These are phyloP conservation scores for Plenodomus lindquistii DNA, from an alignment of 2,329 filamentous ascomycete genomes.

Conservation along the genomic window DNA sequence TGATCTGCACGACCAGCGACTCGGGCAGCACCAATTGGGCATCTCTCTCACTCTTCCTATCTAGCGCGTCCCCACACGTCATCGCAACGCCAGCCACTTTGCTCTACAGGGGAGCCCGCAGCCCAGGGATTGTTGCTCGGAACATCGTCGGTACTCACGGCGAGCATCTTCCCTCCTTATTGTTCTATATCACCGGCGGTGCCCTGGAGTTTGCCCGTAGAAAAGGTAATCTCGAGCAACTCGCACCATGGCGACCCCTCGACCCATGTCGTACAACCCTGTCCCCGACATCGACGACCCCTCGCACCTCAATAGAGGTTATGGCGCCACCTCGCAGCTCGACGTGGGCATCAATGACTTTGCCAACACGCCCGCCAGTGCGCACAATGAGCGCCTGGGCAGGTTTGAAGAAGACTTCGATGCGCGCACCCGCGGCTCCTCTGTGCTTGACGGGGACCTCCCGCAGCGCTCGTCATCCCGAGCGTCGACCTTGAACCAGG, in stretches of 20 bases:
- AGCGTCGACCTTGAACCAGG: constrained; percentile 45
- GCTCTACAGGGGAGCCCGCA: constrained; percentile 4
- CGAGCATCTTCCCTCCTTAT: constrained; percentile 7
- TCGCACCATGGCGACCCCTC: constrained; percentile 29
- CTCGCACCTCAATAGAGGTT: constrained; percentile 41
- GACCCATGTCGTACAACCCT: constrained; percentile 41
- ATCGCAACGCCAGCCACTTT: constrained; percentile 24
- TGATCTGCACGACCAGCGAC: neutral
- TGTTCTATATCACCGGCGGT: constrained; percentile 13
- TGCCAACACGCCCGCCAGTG: constrained; percentile 38
- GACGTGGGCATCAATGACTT: constrained; percentile 44
- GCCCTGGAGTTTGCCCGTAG: constrained; percentile 4
- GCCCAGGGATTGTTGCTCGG: constrained; percentile 10
- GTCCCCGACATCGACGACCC: constrained; percentile 44
- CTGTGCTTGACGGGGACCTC: constrained; percentile 59
- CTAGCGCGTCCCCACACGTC: constrained; percentile 21
- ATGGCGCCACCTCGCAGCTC: constrained; percentile 33
- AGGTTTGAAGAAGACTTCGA: constrained; percentile 74
- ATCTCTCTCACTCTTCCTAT: constrained; percentile 8
- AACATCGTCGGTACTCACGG: constrained; percentile 2
- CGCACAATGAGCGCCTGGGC: constrained; percentile 43
- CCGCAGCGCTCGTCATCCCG: constrained; percentile 67
- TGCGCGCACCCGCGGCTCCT: constrained; percentile 68
- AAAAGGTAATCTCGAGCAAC: constrained; percentile 1
- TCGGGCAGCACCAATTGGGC: constrained; percentile 19